Evolutionary conservation across 2,329 filamentous ascomycete species (phyloP).

Genomic region (Phaeomoniella chlamydospora): DNA sequence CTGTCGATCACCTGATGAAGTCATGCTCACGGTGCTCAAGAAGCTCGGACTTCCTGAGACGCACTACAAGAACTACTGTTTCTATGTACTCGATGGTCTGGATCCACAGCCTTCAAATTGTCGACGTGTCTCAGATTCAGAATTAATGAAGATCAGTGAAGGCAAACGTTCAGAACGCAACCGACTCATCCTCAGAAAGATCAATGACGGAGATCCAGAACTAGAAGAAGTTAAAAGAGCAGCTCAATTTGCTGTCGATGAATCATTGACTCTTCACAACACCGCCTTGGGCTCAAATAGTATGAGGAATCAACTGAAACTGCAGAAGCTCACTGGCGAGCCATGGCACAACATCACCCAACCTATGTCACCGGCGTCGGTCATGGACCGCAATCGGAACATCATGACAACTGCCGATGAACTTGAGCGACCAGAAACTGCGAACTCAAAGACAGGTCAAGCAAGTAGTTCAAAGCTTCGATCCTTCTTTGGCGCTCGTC

Average conservation of each 20-base stretch:
- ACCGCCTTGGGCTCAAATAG: slow-evolving; percentile 47
- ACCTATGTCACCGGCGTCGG: slow-evolving; percentile 59
- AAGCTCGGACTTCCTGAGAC: slow-evolving; percentile 83
- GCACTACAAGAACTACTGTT: slow-evolving; percentile 90
- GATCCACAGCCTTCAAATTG: slow-evolving; percentile 72
- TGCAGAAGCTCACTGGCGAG: slow-evolving; percentile 80
- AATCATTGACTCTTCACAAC: slow-evolving; percentile 59
- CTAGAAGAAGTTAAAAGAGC: slow-evolving; percentile 75
- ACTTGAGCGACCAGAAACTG: slow-evolving; percentile 25
- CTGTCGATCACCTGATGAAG: slow-evolving; percentile 82
- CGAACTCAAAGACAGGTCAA: slow-evolving; percentile 19
- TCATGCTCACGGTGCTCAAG: slow-evolving; percentile 75
- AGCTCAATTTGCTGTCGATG: slow-evolving; percentile 77
- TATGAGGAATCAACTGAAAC: slow-evolving; percentile 70
- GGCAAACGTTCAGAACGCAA: slow-evolving; percentile 79
- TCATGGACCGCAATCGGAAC: slow-evolving; percentile 20
- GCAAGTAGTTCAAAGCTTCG: slow-evolving; percentile 22
- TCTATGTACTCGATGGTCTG: slow-evolving; percentile 78
- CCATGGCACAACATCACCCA: slow-evolving; percentile 74
- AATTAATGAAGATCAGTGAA: slow-evolving; percentile 82
- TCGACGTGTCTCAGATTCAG: slow-evolving; percentile 68
- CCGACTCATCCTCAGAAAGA: slow-evolving; percentile 77
- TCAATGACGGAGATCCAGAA: slow-evolving; percentile 83
- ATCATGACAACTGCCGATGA: slow-evolving; percentile 27
- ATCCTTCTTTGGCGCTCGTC: slow-evolving; percentile 78